Base-by-base conservation (phyloP, 2,329 filamentous ascomycete species). In the Epichloe uncinata region DNA sequence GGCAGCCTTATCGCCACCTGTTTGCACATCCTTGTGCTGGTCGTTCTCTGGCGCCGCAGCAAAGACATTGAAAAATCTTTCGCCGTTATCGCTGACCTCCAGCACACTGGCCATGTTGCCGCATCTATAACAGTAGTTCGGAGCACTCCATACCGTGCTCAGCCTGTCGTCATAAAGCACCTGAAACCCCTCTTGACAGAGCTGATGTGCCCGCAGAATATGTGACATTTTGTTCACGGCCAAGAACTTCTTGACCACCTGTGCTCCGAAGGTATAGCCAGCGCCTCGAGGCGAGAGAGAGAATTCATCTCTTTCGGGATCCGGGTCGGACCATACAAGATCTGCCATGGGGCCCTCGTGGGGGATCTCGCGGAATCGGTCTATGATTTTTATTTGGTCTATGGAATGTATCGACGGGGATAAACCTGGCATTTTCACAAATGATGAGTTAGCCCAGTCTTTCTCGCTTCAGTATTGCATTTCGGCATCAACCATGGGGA, bases 301-400 rank as follows among this genome's bases (percentile, higher is more conserved):
- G 69, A 98, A 98, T 66, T 98, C 93, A 68, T 98, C 93, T 51
- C 90, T 80, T 60, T 98, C 93, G n/a, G 87, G 85, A 64, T 98
- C 93, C 0, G 93, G 93, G 65, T 98, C 93, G 18, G 89, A 95
- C 93, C 93, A 98, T 34, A 98, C 93, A 5, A 98, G 73, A 66
- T 98, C 93, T n/a, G 93, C 93, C 93, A 98, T 98, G 35, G 93
- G 93, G 0, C 93, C 93, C 69, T 98, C 93, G 69, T 98, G 93
- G 5, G 5, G 93, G 53, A 98, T 98, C 65, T 98, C 93, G 58
- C 93, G 84, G 73, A 97, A 98, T 43, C 93, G 87, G 70, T 98
- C 93, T 65, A 98, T 97, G 66, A 98, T 95, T 69, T 98, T 97
- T 70, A 98, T 97, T 70, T 98, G 93, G 66, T 98, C 93, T 64